Conservation (phyloP, 352 stramenopile genomes). For the Phytophthora syringae region DNA sequence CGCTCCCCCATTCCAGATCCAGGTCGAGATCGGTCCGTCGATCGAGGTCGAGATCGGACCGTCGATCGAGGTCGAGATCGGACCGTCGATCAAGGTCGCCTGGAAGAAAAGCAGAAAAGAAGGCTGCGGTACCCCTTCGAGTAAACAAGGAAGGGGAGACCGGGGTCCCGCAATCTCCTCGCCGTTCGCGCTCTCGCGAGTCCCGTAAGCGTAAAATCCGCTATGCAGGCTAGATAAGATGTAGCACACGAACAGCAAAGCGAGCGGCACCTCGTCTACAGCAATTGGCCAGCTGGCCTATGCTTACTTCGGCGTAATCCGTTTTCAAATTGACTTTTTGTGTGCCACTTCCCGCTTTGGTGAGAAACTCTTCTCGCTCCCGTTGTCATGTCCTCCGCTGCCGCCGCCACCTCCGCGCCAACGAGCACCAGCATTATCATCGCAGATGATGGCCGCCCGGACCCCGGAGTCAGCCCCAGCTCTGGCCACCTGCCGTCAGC, state of each 20-base stretch:
- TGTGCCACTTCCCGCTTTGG: background rate
- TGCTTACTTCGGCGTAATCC: background rate
- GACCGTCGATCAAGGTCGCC: constrained; percentile 21
- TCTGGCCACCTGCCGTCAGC: constrained; percentile 4
- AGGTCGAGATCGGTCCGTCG: constrained; percentile 29
- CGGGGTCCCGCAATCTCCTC: constrained; percentile 2
- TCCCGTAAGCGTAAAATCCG: constrained; percentile 36
- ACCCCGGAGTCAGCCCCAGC: constrained; percentile 18
- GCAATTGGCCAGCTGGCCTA: background rate
- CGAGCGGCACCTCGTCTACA: background rate
- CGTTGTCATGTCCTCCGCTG: constrained; percentile 13
- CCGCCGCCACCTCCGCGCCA: constrained; percentile 5
- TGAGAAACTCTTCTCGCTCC: background rate
- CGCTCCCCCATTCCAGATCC: constrained; percentile 25
- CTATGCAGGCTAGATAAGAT: constrained; percentile 10
- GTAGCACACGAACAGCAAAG: constrained; percentile 13
- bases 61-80: constrained; percentile 32
- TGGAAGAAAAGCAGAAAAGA: constrained; percentile 11
- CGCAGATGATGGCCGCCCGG: constrained; percentile 18
- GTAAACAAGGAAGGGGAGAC: constrained; percentile 22
- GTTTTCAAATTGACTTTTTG: constrained; percentile 19
- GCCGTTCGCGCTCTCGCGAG: constrained; percentile 6
- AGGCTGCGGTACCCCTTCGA: constrained; percentile 9
- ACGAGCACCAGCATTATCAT: constrained; percentile 36
- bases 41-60: constrained; percentile 28